These are phyloP conservation scores for Wallacemonas collosoma DNA, from an alignment of 208 protist species.

Conservation along the genomic window DNA sequence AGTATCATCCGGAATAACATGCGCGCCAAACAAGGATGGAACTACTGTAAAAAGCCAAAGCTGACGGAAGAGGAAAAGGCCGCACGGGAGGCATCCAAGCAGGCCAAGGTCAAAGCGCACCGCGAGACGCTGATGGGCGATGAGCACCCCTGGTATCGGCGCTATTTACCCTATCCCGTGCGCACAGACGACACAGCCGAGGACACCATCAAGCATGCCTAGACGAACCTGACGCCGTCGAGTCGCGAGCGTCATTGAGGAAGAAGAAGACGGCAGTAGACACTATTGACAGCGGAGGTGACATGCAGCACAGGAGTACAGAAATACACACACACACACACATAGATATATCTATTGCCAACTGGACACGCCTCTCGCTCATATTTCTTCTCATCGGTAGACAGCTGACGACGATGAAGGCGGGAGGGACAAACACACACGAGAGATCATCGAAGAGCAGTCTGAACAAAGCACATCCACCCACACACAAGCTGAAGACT, in stretches of 20 bases:
- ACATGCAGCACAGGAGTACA: too few species aligned
- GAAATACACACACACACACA: too few species aligned
- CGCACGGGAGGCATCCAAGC: constrained; percentile 5
- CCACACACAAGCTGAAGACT: too few species aligned
- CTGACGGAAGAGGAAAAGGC: constrained; percentile 23
- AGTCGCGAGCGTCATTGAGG: background rate
- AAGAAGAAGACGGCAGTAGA: background rate
- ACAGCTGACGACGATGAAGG: too few species aligned
- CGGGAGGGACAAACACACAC: too few species aligned
- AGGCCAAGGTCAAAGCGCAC: constrained; percentile 29
- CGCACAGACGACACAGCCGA: constrained; percentile 39
- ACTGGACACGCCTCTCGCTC: too few species aligned
- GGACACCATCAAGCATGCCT: constrained; percentile 21
- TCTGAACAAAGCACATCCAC: too few species aligned
- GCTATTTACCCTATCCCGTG: constrained; percentile 35
- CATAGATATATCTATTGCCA: too few species aligned
- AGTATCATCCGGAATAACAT: constrained; percentile 25
- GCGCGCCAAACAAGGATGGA: background rate
- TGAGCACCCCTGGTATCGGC: constrained; percentile 44
- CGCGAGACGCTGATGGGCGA: constrained; percentile 30
- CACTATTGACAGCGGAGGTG: too few species aligned
- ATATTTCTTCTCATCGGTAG: too few species aligned
- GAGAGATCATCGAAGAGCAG: too few species aligned
- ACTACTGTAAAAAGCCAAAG: background rate
- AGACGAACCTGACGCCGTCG: background rate